Conservation (phyloP, 345 rosid genomes). For the Eucalyptus victrix region DNA sequence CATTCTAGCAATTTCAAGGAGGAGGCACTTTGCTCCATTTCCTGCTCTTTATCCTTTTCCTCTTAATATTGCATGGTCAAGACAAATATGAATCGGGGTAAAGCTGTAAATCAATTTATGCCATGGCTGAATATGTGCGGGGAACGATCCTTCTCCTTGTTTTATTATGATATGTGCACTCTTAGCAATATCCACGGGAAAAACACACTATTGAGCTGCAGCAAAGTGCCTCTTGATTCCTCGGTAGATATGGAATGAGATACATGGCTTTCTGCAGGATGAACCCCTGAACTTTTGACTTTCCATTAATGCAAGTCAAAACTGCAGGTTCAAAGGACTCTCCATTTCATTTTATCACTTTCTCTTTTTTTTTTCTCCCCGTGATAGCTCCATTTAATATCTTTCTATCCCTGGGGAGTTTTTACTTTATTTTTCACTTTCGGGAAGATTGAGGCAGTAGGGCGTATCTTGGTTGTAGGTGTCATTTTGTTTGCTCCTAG, state of each 20-base stretch:
- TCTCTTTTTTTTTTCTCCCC: background rate
- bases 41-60: background rate
- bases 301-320: background rate
- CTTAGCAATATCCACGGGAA: background rate
- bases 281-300: background rate
- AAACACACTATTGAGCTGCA: background rate
- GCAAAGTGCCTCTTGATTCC: background rate
- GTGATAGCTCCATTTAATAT: background rate
- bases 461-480: background rate
- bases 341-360: background rate
- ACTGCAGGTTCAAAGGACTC: background rate
- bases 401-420: background rate
- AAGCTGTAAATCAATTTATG: background rate
- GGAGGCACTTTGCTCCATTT: background rate
- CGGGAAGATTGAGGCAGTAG: background rate
- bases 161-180: background rate
- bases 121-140: background rate
- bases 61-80: background rate
- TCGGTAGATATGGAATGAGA: background rate
- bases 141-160: background rate
- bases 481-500: background rate
- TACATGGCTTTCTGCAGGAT: background rate
- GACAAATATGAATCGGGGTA: background rate
- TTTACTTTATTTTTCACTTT: background rate
- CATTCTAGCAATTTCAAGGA: background rate